Evolutionary conservation across 2,329 filamentous ascomycete genomes (phyloP).

Genomic region (Colletotrichum lini): DNA sequence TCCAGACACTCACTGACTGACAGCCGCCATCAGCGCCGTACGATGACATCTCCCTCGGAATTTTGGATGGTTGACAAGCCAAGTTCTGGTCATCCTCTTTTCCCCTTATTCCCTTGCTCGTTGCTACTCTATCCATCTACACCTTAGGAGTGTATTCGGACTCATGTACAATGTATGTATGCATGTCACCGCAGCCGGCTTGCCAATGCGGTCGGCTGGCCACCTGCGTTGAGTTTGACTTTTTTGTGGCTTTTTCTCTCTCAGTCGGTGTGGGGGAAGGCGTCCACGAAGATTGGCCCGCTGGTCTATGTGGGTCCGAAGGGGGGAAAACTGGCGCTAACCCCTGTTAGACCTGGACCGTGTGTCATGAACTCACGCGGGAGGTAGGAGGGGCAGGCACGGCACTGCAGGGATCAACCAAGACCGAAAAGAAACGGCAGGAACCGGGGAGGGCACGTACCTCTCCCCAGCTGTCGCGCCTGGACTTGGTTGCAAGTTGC

Average conservation of each 20-base stretch:
- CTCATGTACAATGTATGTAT: background rate
- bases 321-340: background rate
- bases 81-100: background rate
- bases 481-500: background rate
- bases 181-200: background rate
- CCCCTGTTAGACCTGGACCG: background rate
- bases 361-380: background rate
- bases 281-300: conserved; percentile 24
- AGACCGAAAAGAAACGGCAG: conserved; percentile 9
- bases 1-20: too few species aligned
- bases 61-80: too few species aligned
- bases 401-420: conserved; percentile 1
- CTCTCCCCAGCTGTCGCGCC: background rate
- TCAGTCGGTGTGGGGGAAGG: conserved; percentile 21
- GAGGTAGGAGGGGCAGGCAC: conserved; percentile 2
- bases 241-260: conserved; percentile 15
- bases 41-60: too few species aligned
- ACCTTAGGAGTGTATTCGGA: background rate
- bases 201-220: conserved; percentile 13
- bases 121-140: too few species aligned
- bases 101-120: background rate
- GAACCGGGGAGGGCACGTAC: background rate
- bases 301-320: background rate
- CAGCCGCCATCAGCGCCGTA: too few species aligned
- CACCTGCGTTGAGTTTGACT: conserved; percentile 2